Evolutionary conservation across 2,329 filamentous ascomycete genomes (phyloP), one percentile per base, ranked within the genome.

Genomic region (Alternaria triticimaculans): DNA sequence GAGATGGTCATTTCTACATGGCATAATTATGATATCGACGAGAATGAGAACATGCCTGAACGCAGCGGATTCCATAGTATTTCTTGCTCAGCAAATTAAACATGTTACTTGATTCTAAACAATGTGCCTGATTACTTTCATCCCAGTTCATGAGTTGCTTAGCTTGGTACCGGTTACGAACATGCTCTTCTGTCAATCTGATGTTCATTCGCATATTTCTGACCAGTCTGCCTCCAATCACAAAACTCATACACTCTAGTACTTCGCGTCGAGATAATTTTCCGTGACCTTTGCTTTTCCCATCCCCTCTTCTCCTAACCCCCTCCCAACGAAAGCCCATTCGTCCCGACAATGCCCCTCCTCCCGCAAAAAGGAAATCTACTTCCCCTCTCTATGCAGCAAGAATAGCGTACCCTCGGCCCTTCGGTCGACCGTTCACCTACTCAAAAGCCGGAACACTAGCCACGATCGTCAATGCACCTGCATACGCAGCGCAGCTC

Each of bases 41-140:
- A 57, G 33, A 56, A 69, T 45, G 58, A 54, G 62, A 63, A 59
- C 55, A 66, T 62, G 61, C 33, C 55, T 61, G 46, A 53, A 66
- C 30, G 58, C 41, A 64, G 58, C 50, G 45, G 48, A 64, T 50
- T 46, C 10, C 18, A 45, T 61, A 57, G 51, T 63, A 25, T 59
- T 56, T 60, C 45, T 63, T 53, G 45, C 26, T 46, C 28, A 55
- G 57, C 20, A 51, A 63, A 63, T 59, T 18, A 14, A 60, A 55
- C 43, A 51, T 46, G 56, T 63, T 48, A 55, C 45, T 14, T 58
- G 45, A 58, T 53, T 48, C 26, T 43, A 30, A 28, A 44, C 14
- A 41, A 8, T 12, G 23, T 18, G 9, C 37, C 30, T 20, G 15
- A 0, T 15, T 41, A 14, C 18, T 53, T 12, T 9, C 14, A 37